phyloP scores from a whole-genome alignment of 2,329 filamentous ascomycete genomes.

The Sclerotinia borealis region DNA sequence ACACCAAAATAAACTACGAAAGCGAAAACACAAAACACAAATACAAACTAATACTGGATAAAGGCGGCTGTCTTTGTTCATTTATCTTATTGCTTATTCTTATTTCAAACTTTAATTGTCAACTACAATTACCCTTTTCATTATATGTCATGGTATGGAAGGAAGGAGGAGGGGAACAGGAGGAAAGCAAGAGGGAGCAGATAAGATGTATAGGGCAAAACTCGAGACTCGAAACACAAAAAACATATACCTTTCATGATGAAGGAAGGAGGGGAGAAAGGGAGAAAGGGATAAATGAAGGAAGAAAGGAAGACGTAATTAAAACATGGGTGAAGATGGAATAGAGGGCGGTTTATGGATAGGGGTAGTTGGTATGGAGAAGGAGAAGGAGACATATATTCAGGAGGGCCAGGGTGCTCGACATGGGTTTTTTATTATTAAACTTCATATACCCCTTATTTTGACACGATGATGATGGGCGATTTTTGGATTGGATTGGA shows the following conservation, averaged over 20 bases:
- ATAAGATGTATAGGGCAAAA: neutral
- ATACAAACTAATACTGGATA: neutral
- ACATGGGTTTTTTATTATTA: neutral
- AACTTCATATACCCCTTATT: neutral
- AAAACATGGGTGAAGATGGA: neutral
- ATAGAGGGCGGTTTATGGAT: too few relatives aligned
- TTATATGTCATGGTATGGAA: neutral
- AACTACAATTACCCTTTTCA: neutral
- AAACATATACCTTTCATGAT: neutral
- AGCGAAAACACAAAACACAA: neutral
- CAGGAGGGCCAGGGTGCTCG: neutral
- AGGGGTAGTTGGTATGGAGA: neutral
- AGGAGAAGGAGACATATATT: neutral
- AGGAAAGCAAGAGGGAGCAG: neutral
- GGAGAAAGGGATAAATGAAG: neutral
- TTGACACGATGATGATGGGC: neutral
- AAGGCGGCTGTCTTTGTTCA: neutral
- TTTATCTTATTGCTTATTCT: neutral
- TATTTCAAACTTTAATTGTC: neutral
- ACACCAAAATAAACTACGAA: neutral
- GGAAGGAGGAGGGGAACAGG: neutral
- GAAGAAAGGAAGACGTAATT: neutral
- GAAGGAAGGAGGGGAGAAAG: neutral
- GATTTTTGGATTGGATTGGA: neutral
- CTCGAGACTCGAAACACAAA: neutral